phyloP scores from a whole-genome alignment of 257 asterid species.

The Ilex asprella region DNA sequence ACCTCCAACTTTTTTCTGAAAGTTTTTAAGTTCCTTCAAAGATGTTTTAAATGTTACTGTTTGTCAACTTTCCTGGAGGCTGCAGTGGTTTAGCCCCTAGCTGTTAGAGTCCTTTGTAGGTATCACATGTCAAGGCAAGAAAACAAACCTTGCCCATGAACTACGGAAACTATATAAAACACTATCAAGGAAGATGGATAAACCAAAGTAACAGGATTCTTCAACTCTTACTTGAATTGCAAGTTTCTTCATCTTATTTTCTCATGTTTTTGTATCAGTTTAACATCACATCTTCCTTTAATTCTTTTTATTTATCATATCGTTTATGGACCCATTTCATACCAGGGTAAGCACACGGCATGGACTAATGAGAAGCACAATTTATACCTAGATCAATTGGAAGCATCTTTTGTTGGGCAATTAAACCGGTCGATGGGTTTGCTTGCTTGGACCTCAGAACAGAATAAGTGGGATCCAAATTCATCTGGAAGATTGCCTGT shows the following conservation, averaged over 20 bases:
- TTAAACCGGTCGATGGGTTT: constrained; percentile 46
- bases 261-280: neutral
- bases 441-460: constrained; percentile 19
- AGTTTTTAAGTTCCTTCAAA: too few relatives aligned
- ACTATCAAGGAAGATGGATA: neutral
- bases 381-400: constrained; percentile 54
- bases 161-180: too few relatives aligned
- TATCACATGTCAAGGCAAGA: too few relatives aligned
- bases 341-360: constrained; percentile 39
- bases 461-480: constrained; percentile 13
- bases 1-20: too few relatives aligned
- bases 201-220: neutral
- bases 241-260: neutral
- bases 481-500: constrained; percentile 17
- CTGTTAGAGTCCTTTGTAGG: too few relatives aligned
- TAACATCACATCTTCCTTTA: neutral
- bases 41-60: too few relatives aligned
- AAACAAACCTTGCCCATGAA: too few relatives aligned
- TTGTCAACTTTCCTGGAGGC: too few relatives aligned
- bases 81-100: too few relatives aligned
- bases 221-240: neutral
- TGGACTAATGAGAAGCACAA: constrained; percentile 83
- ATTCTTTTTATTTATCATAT: neutral
- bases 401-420: constrained; percentile 62
- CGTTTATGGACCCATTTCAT: constrained; percentile 2